A percentile compares a stretch with the other conserved stretches of the same genome.
Conservation (phyloP, 192 early-diverging fungal genomes). For the Gigaspora rosea region DNA sequence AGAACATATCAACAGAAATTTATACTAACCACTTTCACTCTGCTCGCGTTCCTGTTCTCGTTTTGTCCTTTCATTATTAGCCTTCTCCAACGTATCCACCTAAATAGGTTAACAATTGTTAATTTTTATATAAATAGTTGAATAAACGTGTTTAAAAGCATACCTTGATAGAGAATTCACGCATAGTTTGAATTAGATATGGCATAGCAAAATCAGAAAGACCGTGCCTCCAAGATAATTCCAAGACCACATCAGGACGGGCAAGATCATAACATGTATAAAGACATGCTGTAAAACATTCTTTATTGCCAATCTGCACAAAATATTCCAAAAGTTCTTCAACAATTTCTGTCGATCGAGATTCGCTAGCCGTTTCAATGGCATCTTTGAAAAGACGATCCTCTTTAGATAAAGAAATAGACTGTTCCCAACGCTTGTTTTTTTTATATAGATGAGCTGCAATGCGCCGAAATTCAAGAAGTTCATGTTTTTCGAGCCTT, state of each 20-base stretch:
- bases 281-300: constrained; percentile 92
- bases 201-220: constrained; percentile 97
- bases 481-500: constrained; percentile 92
- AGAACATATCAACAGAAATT: too few species aligned
- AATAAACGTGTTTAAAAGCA: not conserved
- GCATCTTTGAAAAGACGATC: constrained; percentile 98
- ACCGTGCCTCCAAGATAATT: constrained; percentile 88
- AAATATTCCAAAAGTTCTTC: constrained; percentile 97
- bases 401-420: constrained; percentile 93
- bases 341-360: constrained; percentile 81
- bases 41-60: constrained; percentile 53
- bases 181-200: constrained; percentile 89
- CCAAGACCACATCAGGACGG: constrained; percentile 91
- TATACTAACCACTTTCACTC: constrained; percentile 36
- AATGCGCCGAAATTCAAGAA: constrained; percentile 97
- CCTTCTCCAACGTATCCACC: constrained; percentile 56
- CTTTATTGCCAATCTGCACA: constrained; percentile 86
- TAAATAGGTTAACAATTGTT: constrained; percentile 11
- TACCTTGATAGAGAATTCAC: constrained; percentile 88
- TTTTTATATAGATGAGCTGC: constrained; percentile 95
- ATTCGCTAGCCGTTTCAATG: constrained; percentile 97
- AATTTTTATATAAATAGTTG: not conserved
- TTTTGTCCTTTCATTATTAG: constrained; percentile 58
- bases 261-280: constrained; percentile 95
- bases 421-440: constrained; percentile 96